Evolutionary conservation across 768 basidiomycete genomes (phyloP), one percentile per base, ranked within the genome.

Genomic region (Calocybe cyanea): DNA sequence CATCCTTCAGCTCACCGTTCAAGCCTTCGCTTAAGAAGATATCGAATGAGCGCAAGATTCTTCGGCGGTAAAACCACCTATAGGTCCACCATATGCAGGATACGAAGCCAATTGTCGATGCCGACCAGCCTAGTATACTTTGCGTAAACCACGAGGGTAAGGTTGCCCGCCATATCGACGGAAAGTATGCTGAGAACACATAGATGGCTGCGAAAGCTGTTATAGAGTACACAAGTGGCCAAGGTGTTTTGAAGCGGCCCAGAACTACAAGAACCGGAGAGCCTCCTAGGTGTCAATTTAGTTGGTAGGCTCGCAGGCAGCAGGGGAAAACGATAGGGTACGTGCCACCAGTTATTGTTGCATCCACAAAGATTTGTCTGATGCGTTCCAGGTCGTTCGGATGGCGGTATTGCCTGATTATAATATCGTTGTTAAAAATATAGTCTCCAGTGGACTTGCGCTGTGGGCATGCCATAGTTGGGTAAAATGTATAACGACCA

Each of bases 321-420:
- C 1, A 9, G 34, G 1, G 0, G n/a, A 9, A 9, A 9, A 33
- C 24, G 10, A 24, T 15, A 13, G 10, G 4, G 21, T 7, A 36
- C 51, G 4, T 28, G 50, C 54, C 21, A 4, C 54, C 54, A 25
- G 38, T 44, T 34, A 52, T 49, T 14, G 48, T 50, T 18, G 45
- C 49, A 2, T 49, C 41, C 8, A 46, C 25, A 34, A 55, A 55
- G 1, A 46, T 43, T 21, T 23, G 32, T 4, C 21, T 44, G 24
- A 55, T 46, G 21, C 38, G 38, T 2, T 21, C 17, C 8, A 50
- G 38, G 20, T 55, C 54, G 19, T 53, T 38, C 15, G 50, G 47
- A 23, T 55, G 45, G 15, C 21, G 43, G 28, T 45, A 55, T 15
- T 39, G 45, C 18, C 51, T 32, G 15, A 55, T 44, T 9, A 39